Evolutionary conservation across 2,329 filamentous ascomycete genomes (phyloP), one percentile per base, ranked within the genome.

Genomic region (Apiospora koreana): DNA sequence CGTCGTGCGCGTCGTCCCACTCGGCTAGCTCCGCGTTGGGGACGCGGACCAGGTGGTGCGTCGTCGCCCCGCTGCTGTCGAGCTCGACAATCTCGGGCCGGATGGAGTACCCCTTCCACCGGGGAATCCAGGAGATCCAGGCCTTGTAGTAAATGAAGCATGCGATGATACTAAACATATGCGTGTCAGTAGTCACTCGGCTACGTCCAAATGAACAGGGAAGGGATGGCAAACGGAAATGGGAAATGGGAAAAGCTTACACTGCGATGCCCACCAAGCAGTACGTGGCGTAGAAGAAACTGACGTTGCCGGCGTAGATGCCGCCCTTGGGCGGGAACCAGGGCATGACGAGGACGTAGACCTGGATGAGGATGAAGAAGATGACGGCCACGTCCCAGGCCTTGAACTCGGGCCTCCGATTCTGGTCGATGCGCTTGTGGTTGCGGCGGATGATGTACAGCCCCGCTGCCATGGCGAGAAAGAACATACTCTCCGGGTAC

Each of bases 281-380:
- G 74, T 93, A 93, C 0, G 91, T 93, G 1, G 85, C 91, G 73
- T 93, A 94, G 88, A 89, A 94, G 79, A 94, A 94, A 68, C 87
- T 91, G 1, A 93, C 91, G 69, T 91, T 88, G 0, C 91, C 91
- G 0, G 86, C 88, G 43, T 86, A 85, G 0, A 82, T 81, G 0
- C 91, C 91, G 0, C 82, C 85, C 0, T 83, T 82, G 0, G 92
- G 92, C 1, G 91, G 92, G 73, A 89, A 91, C 92, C 91, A 94
- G 0, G 92, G 91, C 85, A 92, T 92, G 21, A 90, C 84, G 2
- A 94, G 80, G 62, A 93, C 81, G 71, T 89, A 93, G 0, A 90
- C 69, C 68, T 92, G 87, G 0, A 89, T 80, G 0, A 88, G 76
- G 64, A 91, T 85, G 66, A 86, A 89, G 78, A 93, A 92, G 9